phyloP scores from a whole-genome alignment of 31 red algal species.

The Endocladia muricata region DNA sequence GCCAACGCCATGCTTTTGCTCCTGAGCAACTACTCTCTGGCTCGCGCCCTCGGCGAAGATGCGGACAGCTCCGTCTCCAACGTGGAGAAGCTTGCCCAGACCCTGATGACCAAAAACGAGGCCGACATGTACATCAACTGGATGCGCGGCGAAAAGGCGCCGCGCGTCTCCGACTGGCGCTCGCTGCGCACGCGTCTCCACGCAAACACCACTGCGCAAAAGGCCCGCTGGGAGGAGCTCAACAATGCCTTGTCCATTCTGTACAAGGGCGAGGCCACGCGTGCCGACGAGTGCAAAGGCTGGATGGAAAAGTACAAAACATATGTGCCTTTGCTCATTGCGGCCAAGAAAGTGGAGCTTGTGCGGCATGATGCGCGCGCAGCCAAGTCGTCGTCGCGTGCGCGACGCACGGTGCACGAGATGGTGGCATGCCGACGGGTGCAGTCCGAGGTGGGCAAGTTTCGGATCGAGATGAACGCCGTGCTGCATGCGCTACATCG shows the following conservation, averaged over 20 bases:
- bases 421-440: slow-evolving; percentile 38
- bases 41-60: slow-evolving; percentile 16
- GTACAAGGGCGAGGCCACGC: slow-evolving; percentile 6
- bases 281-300: slow-evolving; percentile 37
- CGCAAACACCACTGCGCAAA: slow-evolving; percentile 10
- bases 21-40: slow-evolving; percentile 25
- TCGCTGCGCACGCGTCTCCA: slow-evolving; percentile 7
- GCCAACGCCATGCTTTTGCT: slow-evolving; percentile 19
- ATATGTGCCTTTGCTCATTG: slow-evolving; percentile 37
- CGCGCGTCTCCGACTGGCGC: slow-evolving; percentile 35
- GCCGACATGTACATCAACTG: slow-evolving; percentile 19
- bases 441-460: slow-evolving; percentile 32
- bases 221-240: slow-evolving; percentile 30
- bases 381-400: neutral
- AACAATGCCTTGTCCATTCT: slow-evolving; percentile 12
- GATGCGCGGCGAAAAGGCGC: slow-evolving; percentile 8
- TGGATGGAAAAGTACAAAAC: slow-evolving; percentile 48
- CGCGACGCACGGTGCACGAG: slow-evolving; percentile 13
- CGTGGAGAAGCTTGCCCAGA: neutral
- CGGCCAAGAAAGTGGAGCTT: slow-evolving; percentile 22
- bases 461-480: slow-evolving; percentile 1
- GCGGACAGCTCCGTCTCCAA: slow-evolving; percentile 4
- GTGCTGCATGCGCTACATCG: slow-evolving; percentile 32
- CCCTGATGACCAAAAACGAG: slow-evolving; percentile 37
- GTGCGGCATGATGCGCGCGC: neutral